These are phyloP conservation scores for Colletotrichum sp. DNA, from an alignment of 2,329 filamentous ascomycete genomes.

Conservation along the genomic window DNA sequence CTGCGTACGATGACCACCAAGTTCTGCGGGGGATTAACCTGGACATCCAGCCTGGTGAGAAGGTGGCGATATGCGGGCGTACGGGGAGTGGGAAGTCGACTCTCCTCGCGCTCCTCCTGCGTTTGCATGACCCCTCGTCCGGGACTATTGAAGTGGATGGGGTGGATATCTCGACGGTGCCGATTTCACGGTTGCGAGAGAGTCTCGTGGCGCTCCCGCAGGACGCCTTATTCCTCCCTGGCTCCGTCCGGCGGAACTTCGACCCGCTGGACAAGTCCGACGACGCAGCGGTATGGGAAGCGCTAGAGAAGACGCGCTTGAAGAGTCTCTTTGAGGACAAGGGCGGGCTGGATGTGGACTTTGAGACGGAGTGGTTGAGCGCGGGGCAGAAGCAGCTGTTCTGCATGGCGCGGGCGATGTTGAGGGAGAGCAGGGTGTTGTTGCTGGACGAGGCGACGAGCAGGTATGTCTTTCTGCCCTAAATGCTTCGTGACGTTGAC, in stretches of 20 bases:
- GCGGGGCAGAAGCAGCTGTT: constrained; percentile 38
- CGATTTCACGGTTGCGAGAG: constrained; percentile 26
- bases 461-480: constrained; percentile 27
- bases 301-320: constrained; percentile 52
- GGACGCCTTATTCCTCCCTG: constrained; percentile 54
- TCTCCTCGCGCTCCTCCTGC: constrained; percentile 48
- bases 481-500: constrained; percentile 32
- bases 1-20: not conserved
- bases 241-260: constrained; percentile 53
- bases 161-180: constrained; percentile 35
- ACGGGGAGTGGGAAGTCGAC: constrained; percentile 41
- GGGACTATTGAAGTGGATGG: constrained; percentile 51
- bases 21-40: constrained; percentile 34
- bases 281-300: constrained; percentile 47
- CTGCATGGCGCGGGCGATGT: constrained; percentile 34
- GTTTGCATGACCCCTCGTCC: constrained; percentile 47
- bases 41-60: constrained; percentile 35
- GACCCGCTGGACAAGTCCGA: constrained; percentile 43
- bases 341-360: constrained; percentile 42
- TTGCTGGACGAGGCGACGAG: constrained; percentile 44
- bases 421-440: constrained; percentile 30
- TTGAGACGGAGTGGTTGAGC: constrained; percentile 34
- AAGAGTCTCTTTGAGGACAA: constrained; percentile 41
- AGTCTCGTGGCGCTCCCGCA: constrained; percentile 52
- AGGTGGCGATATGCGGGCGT: constrained; percentile 49